Evolutionary conservation across 257 asterid species (phyloP).

Genomic region (Rhazya stricta): DNA sequence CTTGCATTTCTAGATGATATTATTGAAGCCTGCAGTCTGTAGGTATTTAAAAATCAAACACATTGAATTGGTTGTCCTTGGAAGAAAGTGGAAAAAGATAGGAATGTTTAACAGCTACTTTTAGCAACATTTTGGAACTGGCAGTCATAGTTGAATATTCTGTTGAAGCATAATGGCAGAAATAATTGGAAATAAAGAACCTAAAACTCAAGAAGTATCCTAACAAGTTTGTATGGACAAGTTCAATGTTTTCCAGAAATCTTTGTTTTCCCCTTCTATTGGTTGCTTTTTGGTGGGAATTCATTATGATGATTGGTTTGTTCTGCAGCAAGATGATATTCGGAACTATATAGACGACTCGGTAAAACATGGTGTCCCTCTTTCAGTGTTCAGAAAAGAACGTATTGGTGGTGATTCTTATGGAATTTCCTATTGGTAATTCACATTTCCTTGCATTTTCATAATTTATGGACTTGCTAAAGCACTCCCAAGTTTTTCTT

Average conservation of each 20-base stretch:
- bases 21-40: neutral
- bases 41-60: neutral
- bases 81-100: neutral
- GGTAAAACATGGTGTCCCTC: conserved; percentile 63
- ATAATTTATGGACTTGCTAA: neutral
- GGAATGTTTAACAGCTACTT: neutral
- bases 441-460: neutral
- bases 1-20: neutral
- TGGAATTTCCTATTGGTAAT: conserved; percentile 93
- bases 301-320: conserved; percentile 21
- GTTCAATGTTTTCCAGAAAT: neutral
- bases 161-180: neutral
- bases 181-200: neutral
- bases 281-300: neutral
- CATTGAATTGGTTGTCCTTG: neutral
- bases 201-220: neutral
- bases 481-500: neutral
- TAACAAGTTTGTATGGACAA: neutral
- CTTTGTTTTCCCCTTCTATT: neutral
- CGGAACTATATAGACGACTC: conserved; percentile 73
- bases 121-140: neutral
- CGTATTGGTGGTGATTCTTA: conserved; percentile 93
- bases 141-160: neutral
- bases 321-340: conserved; percentile 97
- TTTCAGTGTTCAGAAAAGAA: conserved; percentile 75